Evolutionary conservation across 345 rosid species (phyloP), one percentile per base, ranked within the genome.

Genomic region (Hypericum perforatum): DNA sequence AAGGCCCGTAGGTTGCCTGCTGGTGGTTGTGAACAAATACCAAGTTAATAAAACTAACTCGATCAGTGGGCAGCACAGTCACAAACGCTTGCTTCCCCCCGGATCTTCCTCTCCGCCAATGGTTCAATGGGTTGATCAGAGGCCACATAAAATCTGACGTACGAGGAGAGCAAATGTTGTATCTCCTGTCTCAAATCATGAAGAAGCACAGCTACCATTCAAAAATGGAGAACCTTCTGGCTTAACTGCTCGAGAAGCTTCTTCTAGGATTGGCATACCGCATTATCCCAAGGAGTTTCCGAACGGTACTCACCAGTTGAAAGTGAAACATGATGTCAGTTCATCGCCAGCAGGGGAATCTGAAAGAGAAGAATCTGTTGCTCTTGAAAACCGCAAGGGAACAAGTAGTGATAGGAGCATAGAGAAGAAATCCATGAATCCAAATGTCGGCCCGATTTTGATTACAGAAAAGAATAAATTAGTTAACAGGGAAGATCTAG

Each of bases 51-150:
- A 76, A 60, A 71, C 56, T 52, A 62, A 62, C 36, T 49, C 69
- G 37, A 52, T 63, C 53, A 67, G 64, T 39, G 77, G 60, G 52
- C 39, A 68, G 45, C 70, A 61, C 62, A 77, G 67, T 61, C 76
- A 76, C 38, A 74, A 77, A 60, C 77, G 74, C 39, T 58, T 76
- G n/a, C 11, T 70, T 49, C 64, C 80, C 12, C 48, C 72, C 29
- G 81, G 74, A 29, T 75, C 82, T 37, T 65, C 85, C 13, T 69
- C 82, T 39, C 73, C 79, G 11, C 69, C 80, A 14, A 68, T 75
- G 73, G 69, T 80, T 56, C 76, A 80, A 45, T 80, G 86, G 82
- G 75, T 45, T 58, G 78, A 78, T 56, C 82, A 80, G 49, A 80
- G 82, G 46, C 76, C 74, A 29, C 78, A 75, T 38, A 80, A 80